phyloP scores from a whole-genome alignment of 1,284 basidiomycete genomes.

The Kalmanozyma brasiliensis region DNA sequence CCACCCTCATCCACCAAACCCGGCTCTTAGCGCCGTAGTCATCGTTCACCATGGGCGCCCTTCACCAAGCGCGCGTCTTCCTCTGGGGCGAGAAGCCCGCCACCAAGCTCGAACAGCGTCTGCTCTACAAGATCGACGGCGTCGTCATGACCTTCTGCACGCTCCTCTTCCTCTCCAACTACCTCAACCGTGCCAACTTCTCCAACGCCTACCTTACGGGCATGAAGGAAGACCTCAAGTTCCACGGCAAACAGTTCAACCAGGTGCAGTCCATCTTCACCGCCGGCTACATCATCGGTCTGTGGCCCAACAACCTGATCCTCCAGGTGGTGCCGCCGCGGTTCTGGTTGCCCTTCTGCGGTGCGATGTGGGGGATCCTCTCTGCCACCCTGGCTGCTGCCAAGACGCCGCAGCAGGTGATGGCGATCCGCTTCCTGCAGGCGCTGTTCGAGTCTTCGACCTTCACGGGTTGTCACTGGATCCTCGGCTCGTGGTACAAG shows the following conservation, averaged over 20 bases:
- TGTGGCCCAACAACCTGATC: constrained; percentile 62
- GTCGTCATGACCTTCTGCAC: constrained; percentile 55
- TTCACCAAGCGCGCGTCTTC: constrained; percentile 36
- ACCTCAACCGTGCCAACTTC: constrained; percentile 55
- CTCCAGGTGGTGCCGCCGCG: constrained; percentile 61
- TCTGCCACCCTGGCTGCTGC: constrained; percentile 40
- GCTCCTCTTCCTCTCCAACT: constrained; percentile 45
- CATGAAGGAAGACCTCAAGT: constrained; percentile 80
- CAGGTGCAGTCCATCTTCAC: constrained; percentile 70
- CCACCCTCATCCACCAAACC: neutral
- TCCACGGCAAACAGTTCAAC: constrained; percentile 78
- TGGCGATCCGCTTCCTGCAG: constrained; percentile 79
- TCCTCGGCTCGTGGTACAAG: constrained; percentile 81
- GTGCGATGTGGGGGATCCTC: constrained; percentile 58
- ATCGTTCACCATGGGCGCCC: constrained; percentile 37
- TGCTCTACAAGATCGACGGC: constrained; percentile 48
- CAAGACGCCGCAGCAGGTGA: constrained; percentile 71
- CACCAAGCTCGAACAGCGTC: constrained; percentile 31
- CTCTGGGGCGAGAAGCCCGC: constrained; percentile 47
- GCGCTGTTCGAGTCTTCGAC: constrained; percentile 77
- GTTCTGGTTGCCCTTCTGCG: constrained; percentile 50
- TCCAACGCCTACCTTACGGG: constrained; percentile 76
- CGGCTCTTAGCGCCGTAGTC: neutral
- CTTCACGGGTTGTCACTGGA: constrained; percentile 71
- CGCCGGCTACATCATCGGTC: constrained; percentile 62